Evolutionary conservation across 768 basidiomycete genomes (phyloP).

Genomic region (Grammothele lineata): DNA sequence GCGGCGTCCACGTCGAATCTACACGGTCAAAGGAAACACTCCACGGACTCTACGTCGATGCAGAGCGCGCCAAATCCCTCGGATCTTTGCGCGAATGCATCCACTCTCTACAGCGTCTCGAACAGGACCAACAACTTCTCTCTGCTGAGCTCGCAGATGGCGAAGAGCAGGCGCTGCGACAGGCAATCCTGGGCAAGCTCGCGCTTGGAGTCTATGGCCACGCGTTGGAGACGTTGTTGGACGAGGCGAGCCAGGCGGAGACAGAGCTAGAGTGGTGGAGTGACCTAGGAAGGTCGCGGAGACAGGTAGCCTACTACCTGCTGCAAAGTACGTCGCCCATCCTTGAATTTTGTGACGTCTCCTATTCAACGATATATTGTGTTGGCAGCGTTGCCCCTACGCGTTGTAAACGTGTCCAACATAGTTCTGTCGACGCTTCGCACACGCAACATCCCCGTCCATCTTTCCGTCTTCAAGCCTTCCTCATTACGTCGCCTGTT

Average conservation of each 20-base stretch:
- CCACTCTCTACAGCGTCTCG: constrained; percentile 25
- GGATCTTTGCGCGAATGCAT: constrained; percentile 27
- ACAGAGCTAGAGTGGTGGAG: constrained; percentile 85
- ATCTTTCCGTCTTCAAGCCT: constrained; percentile 41
- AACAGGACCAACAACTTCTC: constrained; percentile 9
- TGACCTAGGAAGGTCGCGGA: constrained; percentile 56
- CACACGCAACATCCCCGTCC: constrained; percentile 42
- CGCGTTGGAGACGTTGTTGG: constrained; percentile 58
- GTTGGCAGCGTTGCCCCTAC: constrained; percentile 41
- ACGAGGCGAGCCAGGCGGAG: constrained; percentile 66
- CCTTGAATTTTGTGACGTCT: not conserved
- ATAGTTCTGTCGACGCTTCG: constrained; percentile 41
- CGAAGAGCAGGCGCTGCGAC: constrained; percentile 35
- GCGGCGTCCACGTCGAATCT: not conserved
- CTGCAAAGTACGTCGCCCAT: constrained; percentile 64
- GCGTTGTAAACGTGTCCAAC: constrained; percentile 33
- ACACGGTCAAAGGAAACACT: constrained; percentile 30
- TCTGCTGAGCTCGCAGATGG: constrained; percentile 8
- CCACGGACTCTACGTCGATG: constrained; percentile 34
- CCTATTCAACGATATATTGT: not conserved
- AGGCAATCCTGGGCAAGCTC: constrained; percentile 45
- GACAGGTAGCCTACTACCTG: constrained; percentile 58
- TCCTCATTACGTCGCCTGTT: constrained; percentile 46
- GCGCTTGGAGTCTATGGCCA: constrained; percentile 59
- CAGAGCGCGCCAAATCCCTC: constrained; percentile 29